Evolutionary conservation across 2,329 filamentous ascomycete species (phyloP), one percentile per base, ranked within the genome.

Genomic region (Colletotrichum cordylinicola): DNA sequence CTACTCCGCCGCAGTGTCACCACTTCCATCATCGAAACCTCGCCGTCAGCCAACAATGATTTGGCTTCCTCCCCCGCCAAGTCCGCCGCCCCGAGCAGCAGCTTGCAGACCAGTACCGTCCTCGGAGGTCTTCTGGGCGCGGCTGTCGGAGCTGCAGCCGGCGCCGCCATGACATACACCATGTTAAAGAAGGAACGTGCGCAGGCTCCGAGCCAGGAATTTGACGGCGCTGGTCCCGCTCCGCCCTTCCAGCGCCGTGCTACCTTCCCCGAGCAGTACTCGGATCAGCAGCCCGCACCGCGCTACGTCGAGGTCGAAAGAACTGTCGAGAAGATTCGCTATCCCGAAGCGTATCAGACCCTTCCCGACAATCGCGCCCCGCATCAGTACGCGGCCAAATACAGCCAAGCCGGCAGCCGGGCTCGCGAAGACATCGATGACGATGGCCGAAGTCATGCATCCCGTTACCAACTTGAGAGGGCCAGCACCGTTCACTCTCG

Each of bases 101-200:
- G 5, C 61, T 85, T 91, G 52, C 89, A 87, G 66, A 88, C 91
- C 55, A 93, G 93, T 78, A 91, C 91, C 24, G 88, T 96, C 56
- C 89, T 97, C 61, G 94, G 95, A 9, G 94, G 94, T 9, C 87
- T 98, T 13, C 88, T 98, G 65, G 95, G 95, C 58, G 94, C 94
- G 37, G 95, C 94, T 18, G 94, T 94, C 21, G 94, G 94, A 52
- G 94, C 93, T 43, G 94, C 93, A 12, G 87, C 94, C 55, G 93
- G 86, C 16, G 87, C 87, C 29, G 87, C 87, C n/a, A 77, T 91
- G 27, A 88, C 94, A 12, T 98, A 97, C 84, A 92, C 92, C 27
- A 93, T 95, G 86, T 89, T 92, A 78, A 92, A 90, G 78, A 88
- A 89, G 75, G 92, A 94, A 16, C 84, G 84, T 8, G 79, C 83